Conservation (phyloP, 352 stramenopile genomes). For the Phytopythium aichiense region DNA sequence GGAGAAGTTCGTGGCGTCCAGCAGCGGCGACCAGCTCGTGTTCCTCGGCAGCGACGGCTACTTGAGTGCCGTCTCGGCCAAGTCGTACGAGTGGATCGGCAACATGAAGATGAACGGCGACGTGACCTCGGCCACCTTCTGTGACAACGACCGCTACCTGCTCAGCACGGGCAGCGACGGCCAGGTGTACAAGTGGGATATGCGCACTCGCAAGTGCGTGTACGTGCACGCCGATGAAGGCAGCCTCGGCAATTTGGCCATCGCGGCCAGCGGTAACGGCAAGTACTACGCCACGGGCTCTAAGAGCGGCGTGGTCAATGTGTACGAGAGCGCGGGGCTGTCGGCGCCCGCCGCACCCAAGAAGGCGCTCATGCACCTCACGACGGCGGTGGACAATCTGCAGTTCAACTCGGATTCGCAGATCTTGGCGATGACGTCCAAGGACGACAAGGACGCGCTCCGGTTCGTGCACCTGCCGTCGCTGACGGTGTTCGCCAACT, state of each 20-base stretch:
- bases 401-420: conserved; percentile 93
- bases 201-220: conserved; percentile 82
- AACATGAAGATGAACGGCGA: conserved; percentile 97
- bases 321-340: conserved; percentile 88
- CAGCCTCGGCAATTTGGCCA: conserved; percentile 77
- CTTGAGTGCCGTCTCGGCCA: conserved; percentile 90
- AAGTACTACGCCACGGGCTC: conserved; percentile 91
- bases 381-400: conserved; percentile 86
- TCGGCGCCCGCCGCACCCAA: conserved; percentile 55
- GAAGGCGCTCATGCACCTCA: conserved; percentile 98
- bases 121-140: conserved; percentile 89
- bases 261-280: conserved; percentile 56
- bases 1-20: conserved; percentile 89
- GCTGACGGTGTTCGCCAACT: conserved; percentile 96
- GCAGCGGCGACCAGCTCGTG: conserved; percentile 86
- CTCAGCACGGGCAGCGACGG: conserved; percentile 94
- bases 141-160: conserved; percentile 89
- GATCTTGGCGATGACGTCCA: conserved; percentile 93
- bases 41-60: conserved; percentile 96
- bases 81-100: conserved; percentile 91
- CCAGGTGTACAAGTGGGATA: conserved; percentile 96
- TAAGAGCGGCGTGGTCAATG: conserved; percentile 96
- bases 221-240: conserved; percentile 83
- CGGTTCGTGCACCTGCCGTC: conserved; percentile 95
- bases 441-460: conserved; percentile 90